Evolutionary conservation across 148 eudicot species (phyloP).

Genomic region (Cornus kousa): DNA sequence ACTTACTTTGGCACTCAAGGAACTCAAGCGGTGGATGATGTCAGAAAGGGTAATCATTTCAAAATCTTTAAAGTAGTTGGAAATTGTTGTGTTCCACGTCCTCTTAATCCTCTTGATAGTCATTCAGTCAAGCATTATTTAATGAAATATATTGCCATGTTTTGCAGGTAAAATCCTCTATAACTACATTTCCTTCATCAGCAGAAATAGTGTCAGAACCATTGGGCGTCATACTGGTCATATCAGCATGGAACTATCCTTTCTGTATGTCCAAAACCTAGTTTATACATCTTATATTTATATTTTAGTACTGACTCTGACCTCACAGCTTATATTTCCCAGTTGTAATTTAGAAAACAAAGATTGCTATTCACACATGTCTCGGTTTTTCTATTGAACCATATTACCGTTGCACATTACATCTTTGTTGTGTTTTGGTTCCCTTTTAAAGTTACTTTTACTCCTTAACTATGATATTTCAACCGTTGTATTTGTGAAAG

Average conservation of each 20-base stretch:
- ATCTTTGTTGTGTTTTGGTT: background rate
- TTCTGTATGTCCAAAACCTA: slow-evolving; percentile 50
- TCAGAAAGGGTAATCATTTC: slow-evolving; percentile 45
- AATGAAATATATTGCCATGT: background rate
- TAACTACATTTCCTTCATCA: slow-evolving; percentile 49
- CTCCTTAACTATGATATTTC: background rate
- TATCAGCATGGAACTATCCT: slow-evolving; percentile 87
- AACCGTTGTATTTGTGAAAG: background rate
- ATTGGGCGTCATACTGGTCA: slow-evolving; percentile 58
- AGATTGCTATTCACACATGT: background rate
- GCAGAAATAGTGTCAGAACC: slow-evolving; percentile 69
- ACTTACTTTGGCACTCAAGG: slow-evolving; percentile 39
- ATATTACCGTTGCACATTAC: background rate
- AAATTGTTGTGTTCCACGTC: background rate
- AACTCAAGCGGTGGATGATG: slow-evolving; percentile 47
- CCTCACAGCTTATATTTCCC: background rate
- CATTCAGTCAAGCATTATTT: background rate
- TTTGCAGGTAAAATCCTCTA: slow-evolving; percentile 41
- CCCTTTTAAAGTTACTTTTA: background rate
- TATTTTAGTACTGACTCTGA: background rate
- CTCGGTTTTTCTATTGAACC: background rate
- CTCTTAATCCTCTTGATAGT: background rate
- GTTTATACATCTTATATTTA: background rate
- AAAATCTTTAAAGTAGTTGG: background rate
- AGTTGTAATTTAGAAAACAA: no score